Percentiles rank a stretch among this genome's conserved stretches.
phyloP scores from a whole-genome alignment of 2,329 filamentous ascomycete genomes.

The Calycina marina region DNA sequence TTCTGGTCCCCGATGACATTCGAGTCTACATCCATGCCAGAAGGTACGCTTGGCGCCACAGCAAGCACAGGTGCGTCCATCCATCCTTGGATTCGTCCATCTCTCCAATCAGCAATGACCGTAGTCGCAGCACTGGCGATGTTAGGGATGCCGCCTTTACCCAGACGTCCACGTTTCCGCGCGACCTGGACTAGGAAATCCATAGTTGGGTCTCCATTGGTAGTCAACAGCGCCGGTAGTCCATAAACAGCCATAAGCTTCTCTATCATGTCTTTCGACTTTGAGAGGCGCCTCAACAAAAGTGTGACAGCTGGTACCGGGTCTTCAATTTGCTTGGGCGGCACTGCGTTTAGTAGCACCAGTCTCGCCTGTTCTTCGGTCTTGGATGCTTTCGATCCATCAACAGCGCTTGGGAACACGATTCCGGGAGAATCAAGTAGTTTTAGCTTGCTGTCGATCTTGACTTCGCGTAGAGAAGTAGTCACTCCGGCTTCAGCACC shows the following conservation, averaged over 20 bases:
- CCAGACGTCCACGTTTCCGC: slow-evolving; percentile 76
- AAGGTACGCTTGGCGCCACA: slow-evolving; percentile 27
- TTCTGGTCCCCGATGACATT: slow-evolving; percentile 51
- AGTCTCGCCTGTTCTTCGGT: slow-evolving; percentile 70
- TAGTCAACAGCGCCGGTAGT: slow-evolving; percentile 60
- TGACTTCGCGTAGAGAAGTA: slow-evolving; percentile 75
- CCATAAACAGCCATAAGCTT: slow-evolving; percentile 77
- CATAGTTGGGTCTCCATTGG: slow-evolving; percentile 62
- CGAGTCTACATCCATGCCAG: slow-evolving; percentile 27
- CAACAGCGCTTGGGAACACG: slow-evolving; percentile 64
- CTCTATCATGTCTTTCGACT: slow-evolving; percentile 56
- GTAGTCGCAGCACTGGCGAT: slow-evolving; percentile 76
- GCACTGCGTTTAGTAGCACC: slow-evolving; percentile 78
- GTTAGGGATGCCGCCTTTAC: slow-evolving; percentile 83
- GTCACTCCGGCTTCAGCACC: slow-evolving; percentile 89
- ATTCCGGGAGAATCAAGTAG: slow-evolving; percentile 90
- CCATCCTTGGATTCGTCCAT: slow-evolving; percentile 91
- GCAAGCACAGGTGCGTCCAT: slow-evolving; percentile 57
- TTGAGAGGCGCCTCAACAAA: slow-evolving; percentile 66
- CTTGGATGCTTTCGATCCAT: slow-evolving; percentile 37
- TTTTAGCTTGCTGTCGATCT: slow-evolving; percentile 88
- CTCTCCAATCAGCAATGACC: slow-evolving; percentile 92
- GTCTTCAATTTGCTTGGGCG: slow-evolving; percentile 87
- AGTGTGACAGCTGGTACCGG: slow-evolving; percentile 76
- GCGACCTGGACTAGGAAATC: slow-evolving; percentile 94